Evolutionary conservation across 805 yeast species (phyloP).

Genomic region (Candida mattraensis): DNA sequence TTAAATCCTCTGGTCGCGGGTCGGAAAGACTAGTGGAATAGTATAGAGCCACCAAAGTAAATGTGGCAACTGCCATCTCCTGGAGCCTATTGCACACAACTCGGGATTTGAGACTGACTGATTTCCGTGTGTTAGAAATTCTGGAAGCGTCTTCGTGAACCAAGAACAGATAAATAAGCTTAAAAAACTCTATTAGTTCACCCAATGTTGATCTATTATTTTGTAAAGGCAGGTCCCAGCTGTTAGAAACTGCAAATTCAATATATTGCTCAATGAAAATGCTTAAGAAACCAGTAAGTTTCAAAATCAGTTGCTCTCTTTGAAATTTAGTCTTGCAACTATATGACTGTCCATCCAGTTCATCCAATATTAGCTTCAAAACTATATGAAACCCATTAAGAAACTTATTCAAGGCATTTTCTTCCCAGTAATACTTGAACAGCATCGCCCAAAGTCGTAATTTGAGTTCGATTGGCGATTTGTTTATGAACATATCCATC

Average conservation of each 20-base stretch:
- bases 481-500: conserved; percentile 58
- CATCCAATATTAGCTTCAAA: conserved; percentile 43
- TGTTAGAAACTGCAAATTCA: conserved; percentile 23
- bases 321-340: conserved; percentile 26
- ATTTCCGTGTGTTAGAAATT: conserved; percentile 36
- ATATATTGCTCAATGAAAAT: conserved; percentile 44
- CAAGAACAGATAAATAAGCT: conserved; percentile 48
- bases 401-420: conserved; percentile 35
- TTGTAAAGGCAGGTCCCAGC: conserved; percentile 35
- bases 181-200: conserved; percentile 35
- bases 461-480: conserved; percentile 64
- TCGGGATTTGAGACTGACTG: conserved; percentile 44
- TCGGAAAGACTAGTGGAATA: conserved; percentile 25
- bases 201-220: conserved; percentile 15
- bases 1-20: conserved; percentile 27
- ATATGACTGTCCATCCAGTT: conserved; percentile 32
- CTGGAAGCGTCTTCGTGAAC: conserved; percentile 52
- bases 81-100: conserved; percentile 46
- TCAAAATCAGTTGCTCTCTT: conserved; percentile 45
- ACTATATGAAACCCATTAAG: conserved; percentile 53
- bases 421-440: conserved; percentile 50
- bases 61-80: conserved; percentile 41
- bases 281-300: conserved; percentile 54
- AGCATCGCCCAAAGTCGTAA: conserved; percentile 76
- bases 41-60: conserved; percentile 40